These are phyloP conservation scores for Bathelium albidoporum DNA, from an alignment of 495 filamentous ascomycete species.

Conservation along the genomic window DNA sequence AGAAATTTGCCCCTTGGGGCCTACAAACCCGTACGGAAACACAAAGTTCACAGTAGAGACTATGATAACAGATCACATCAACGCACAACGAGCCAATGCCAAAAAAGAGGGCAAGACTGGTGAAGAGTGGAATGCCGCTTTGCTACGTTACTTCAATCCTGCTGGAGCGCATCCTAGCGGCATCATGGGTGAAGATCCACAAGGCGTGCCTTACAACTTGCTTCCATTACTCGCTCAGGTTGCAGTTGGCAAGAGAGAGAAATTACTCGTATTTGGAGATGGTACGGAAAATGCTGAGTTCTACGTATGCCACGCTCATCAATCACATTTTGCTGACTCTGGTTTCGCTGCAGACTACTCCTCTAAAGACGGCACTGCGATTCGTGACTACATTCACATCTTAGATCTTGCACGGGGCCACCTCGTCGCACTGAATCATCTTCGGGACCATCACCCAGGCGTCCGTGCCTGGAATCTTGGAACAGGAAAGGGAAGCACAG, in stretches of 20 bases:
- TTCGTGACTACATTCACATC: constrained; percentile 72
- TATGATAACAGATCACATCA: constrained; percentile 83
- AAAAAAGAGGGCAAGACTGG: constrained; percentile 67
- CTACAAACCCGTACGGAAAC: constrained; percentile 94
- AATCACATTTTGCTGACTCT: background rate
- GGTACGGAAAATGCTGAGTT: constrained; percentile 43
- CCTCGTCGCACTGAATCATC: constrained; percentile 82
- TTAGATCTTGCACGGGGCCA: constrained; percentile 84
- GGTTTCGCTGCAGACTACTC: constrained; percentile 61
- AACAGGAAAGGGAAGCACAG: constrained; percentile 88
- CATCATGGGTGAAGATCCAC: constrained; percentile 97
- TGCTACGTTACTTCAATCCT: constrained; percentile 97
- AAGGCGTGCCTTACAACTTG: constrained; percentile 92
- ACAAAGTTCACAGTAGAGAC: constrained; percentile 87
- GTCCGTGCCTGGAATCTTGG: constrained; percentile 95
- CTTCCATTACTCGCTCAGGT: constrained; percentile 91
- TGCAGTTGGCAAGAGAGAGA: constrained; percentile 87
- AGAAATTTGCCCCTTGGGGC: constrained; percentile 87
- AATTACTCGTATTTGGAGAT: constrained; percentile 87
- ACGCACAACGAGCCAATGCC: constrained; percentile 73
- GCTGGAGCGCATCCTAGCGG: constrained; percentile 89
- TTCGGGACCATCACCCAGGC: constrained; percentile 79
- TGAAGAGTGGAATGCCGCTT: constrained; percentile 82
- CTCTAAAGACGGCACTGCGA: constrained; percentile 66
- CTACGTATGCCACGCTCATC: background rate